Evolutionary conservation across 1,284 basidiomycete genomes (phyloP).

Genomic region (Grifola frondosa): DNA sequence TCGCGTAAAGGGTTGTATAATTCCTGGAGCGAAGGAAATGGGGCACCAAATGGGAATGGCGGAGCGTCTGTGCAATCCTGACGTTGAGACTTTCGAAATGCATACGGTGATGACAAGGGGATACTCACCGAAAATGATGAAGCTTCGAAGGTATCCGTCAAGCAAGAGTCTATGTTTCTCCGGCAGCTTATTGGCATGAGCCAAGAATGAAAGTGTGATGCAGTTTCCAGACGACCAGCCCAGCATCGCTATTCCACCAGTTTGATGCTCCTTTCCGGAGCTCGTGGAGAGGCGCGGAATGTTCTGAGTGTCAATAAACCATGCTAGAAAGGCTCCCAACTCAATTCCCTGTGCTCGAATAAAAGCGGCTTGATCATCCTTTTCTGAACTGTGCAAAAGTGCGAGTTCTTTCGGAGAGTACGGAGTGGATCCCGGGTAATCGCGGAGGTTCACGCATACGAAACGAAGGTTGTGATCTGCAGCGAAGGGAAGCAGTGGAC

Average conservation of each 20-base stretch:
- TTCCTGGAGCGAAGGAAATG: slow-evolving; percentile 1
- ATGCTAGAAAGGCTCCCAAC: slow-evolving; percentile 11
- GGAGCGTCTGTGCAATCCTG: slow-evolving; percentile 5
- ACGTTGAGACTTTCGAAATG: no score
- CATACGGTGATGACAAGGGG: no score
- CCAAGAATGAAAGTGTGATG: slow-evolving; percentile 11
- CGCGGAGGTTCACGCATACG: slow-evolving; percentile 8
- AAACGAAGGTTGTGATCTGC: slow-evolving; percentile 6
- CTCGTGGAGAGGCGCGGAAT: slow-evolving; percentile 4
- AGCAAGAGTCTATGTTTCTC: slow-evolving; percentile 3
- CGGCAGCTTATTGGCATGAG: slow-evolving; percentile 6
- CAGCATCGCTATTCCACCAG: slow-evolving; percentile 13
- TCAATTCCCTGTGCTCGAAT: slow-evolving; percentile 11
- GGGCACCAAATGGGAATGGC: neutral
- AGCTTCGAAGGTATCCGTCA: slow-evolving; percentile 10
- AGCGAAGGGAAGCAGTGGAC: slow-evolving; percentile 3
- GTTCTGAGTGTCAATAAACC: slow-evolving; percentile 13
- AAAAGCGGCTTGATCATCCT: neutral
- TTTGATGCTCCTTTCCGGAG: neutral
- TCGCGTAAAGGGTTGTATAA: slow-evolving; percentile 1
- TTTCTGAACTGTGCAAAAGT: slow-evolving; percentile 1
- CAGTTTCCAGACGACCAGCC: slow-evolving; percentile 16
- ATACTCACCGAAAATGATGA: slow-evolving; percentile 18
- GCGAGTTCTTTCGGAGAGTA: slow-evolving; percentile 3
- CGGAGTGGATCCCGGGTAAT: slow-evolving; percentile 11